Base-by-base conservation (phyloP, 75 land plant genomes). In the Sequoiadendron giganteum region DNA sequence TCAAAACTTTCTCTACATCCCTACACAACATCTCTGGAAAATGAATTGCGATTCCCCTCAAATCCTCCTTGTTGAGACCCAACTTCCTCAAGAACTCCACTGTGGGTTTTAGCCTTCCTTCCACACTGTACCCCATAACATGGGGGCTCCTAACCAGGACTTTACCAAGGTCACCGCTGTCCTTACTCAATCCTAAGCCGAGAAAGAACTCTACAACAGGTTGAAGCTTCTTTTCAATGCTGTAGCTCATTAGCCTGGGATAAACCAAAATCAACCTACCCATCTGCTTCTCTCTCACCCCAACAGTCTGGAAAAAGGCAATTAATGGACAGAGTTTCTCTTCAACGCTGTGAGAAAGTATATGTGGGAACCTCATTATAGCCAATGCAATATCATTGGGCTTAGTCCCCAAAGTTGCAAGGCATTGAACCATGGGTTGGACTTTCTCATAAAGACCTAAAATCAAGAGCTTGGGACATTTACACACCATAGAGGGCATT, bases 191-290 rank as follows among this genome's bases (percentile, higher is more conserved):
- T 21, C 96, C 98, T 25, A 97, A 86, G 48, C 87, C 84, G 11
- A 91, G 88, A 19, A 97, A 93, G 84, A 93, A 96, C 36, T 94
- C 94, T 38, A 96, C 92, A 28, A 94, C 87, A 13, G 91, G 90
- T 0, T 86, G 49, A 34, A 96, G 95, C 87, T 96, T 97, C 18
- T 89, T 52, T 39, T 94, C 98, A 85, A 97, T 97, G 94, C 96
- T 95, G 92, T 97, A 97, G 88, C 99, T 97, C 32, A 97, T 87
- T 13, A 96, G 93, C 86, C 99, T 91, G 2, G 99, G 99, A 75
- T 97, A 95, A 70, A 91, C 87, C 77, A 95, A 75, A 28, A 94
- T 82, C 79, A 95, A 89, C 88, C 92, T 95, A 1, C 94, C 95
- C 6, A 94, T 47, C 39, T 93, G 91, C 89, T 90, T 92, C 42